These are phyloP conservation scores for Candida nanaspora DNA, from an alignment of 805 yeast species.

Conservation along the genomic window DNA sequence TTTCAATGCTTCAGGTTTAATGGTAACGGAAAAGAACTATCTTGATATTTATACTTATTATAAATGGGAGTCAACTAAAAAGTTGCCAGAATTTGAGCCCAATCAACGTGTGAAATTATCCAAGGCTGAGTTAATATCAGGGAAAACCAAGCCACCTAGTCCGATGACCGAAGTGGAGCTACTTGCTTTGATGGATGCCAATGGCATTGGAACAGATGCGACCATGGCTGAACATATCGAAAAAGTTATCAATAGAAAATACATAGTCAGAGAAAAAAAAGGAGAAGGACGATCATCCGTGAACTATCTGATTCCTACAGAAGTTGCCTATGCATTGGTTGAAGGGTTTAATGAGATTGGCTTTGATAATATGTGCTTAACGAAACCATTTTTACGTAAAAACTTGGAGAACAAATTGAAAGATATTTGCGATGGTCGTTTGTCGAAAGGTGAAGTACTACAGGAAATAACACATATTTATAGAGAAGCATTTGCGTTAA, in stretches of 20 bases:
- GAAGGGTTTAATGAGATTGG: constrained; percentile 82
- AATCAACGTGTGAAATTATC: constrained; percentile 53
- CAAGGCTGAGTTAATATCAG: constrained; percentile 56
- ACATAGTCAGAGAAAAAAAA: constrained; percentile 41
- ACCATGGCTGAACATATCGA: constrained; percentile 97
- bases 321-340: constrained; percentile 77
- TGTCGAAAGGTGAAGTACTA: constrained; percentile 46
- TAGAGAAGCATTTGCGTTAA: constrained; percentile 49
- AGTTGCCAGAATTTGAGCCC: constrained; percentile 54
- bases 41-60: constrained; percentile 74
- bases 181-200: constrained; percentile 89
- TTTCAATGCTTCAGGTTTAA: constrained; percentile 68
- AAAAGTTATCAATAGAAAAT: constrained; percentile 62
- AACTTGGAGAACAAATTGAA: constrained; percentile 63
- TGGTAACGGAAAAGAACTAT: constrained; percentile 67
- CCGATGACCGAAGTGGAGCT: constrained; percentile 89
- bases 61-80: constrained; percentile 64
- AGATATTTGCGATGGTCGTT: constrained; percentile 60
- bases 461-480: constrained; percentile 49
- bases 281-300: constrained; percentile 30
- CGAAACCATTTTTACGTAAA: constrained; percentile 84
- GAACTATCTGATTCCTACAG: constrained; percentile 62
- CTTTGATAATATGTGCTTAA: constrained; percentile 60
- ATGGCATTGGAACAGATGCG: constrained; percentile 98
- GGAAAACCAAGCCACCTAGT: constrained; percentile 74